Evolutionary conservation across 768 basidiomycete genomes (phyloP).

Genomic region (Hypsizygus marmoreus): DNA sequence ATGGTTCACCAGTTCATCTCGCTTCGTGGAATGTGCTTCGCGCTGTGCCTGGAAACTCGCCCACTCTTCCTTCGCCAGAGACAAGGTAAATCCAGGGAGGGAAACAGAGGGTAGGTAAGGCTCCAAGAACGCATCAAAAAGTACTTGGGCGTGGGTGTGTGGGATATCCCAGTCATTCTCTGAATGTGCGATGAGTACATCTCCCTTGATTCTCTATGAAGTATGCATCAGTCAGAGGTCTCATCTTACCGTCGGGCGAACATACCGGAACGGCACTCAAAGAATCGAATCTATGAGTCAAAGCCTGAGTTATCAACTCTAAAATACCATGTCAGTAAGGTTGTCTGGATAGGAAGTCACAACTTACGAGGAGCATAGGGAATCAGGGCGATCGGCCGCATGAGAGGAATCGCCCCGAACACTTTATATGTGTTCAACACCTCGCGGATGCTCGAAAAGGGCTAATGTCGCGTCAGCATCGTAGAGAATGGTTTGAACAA

Average conservation of each 20-base stretch:
- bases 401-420: conserved; percentile 67
- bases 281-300: conserved; percentile 61
- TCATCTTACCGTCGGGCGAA: background rate
- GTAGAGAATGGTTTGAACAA: conserved; percentile 36
- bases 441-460: conserved; percentile 62
- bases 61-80: conserved; percentile 43
- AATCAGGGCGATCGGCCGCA: conserved; percentile 69
- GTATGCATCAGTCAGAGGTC: background rate
- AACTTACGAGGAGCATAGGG: conserved; percentile 64
- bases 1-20: conserved; percentile 46
- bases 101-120: conserved; percentile 54
- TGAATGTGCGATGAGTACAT: conserved; percentile 78
- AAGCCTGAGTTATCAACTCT: conserved; percentile 40
- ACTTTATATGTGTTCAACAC: conserved; percentile 72
- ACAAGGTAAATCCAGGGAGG: conserved; percentile 27
- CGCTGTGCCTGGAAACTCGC: conserved; percentile 38
- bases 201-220: conserved; percentile 60
- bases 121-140: conserved; percentile 75
- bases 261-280: conserved; percentile 62
- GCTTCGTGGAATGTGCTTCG: conserved; percentile 38
- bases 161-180: conserved; percentile 82
- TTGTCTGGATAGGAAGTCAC: background rate
- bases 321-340: background rate
- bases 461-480: conserved; percentile 47
- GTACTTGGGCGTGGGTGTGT: conserved; percentile 64